phyloP scores from a whole-genome alignment of 1,284 basidiomycete genomes.

The Ustilago curta region DNA sequence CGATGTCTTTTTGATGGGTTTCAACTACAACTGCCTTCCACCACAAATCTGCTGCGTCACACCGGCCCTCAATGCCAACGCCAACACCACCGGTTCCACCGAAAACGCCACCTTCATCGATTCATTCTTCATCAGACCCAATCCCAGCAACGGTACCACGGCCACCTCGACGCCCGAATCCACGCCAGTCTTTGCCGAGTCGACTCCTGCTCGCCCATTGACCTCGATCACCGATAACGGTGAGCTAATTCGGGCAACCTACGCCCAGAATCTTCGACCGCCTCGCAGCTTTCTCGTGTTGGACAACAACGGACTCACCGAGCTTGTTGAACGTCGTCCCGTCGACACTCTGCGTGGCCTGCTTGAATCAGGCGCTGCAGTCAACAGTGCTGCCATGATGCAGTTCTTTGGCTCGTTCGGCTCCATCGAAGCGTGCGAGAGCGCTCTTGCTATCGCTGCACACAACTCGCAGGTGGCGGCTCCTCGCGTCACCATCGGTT shows the following conservation, averaged over 20 bases:
- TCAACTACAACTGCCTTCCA: slow-evolving; percentile 48
- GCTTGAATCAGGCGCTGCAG: slow-evolving; percentile 65
- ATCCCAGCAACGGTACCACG: no score
- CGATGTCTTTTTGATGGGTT: slow-evolving; percentile 54
- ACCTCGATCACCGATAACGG: slow-evolving; percentile 48
- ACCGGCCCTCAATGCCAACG: slow-evolving; percentile 33
- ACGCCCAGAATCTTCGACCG: slow-evolving; percentile 79
- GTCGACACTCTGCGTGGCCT: slow-evolving; percentile 79
- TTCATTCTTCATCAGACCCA: slow-evolving; percentile 24
- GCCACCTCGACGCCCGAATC: no score
- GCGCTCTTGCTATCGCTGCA: slow-evolving; percentile 80
- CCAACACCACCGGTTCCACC: slow-evolving; percentile 34
- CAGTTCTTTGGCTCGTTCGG: slow-evolving; percentile 65
- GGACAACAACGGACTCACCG: slow-evolving; percentile 84
- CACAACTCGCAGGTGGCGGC: slow-evolving; percentile 63
- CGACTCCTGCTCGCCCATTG: slow-evolving; percentile 19
- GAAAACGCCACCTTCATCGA: slow-evolving; percentile 54
- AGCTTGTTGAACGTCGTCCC: slow-evolving; percentile 84
- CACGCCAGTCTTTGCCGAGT: slow-evolving; percentile 59
- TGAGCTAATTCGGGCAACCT: slow-evolving; percentile 78
- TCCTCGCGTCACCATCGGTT: slow-evolving; percentile 40
- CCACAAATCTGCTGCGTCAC: slow-evolving; percentile 54
- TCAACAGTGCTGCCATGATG: slow-evolving; percentile 60
- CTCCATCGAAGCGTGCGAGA: slow-evolving; percentile 79
- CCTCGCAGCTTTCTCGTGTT: slow-evolving; percentile 85